Evolutionary conservation across 768 basidiomycete species (phyloP).

Genomic region (Termitomyces sp.): DNA sequence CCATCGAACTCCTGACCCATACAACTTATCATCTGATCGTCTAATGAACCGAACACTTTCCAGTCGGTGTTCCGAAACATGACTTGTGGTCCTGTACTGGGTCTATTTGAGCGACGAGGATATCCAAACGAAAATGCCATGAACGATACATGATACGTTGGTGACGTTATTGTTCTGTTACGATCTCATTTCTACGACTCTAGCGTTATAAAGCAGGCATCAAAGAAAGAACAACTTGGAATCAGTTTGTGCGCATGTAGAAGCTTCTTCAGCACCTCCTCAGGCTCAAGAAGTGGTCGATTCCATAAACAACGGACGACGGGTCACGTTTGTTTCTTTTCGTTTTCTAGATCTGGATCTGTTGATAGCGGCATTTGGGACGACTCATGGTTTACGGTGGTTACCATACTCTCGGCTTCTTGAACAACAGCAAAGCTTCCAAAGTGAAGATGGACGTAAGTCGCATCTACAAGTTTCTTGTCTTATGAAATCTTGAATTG

Average conservation of each 20-base stretch:
- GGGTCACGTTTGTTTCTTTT: neutral
- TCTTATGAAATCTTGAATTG: neutral
- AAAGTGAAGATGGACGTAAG: constrained; percentile 1
- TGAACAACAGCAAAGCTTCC: neutral
- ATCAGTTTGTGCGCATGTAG: neutral
- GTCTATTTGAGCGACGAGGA: neutral
- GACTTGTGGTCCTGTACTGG: neutral
- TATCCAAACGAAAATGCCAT: neutral
- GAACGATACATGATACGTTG: neutral
- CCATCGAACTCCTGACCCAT: too few relatives aligned
- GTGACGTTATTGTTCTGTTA: neutral
- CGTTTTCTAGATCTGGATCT: neutral
- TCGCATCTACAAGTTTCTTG: neutral
- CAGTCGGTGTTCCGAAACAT: neutral
- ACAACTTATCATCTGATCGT: neutral
- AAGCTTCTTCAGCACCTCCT: neutral
- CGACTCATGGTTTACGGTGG: neutral
- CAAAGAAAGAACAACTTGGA: neutral
- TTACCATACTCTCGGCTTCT: neutral
- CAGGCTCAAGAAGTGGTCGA: neutral
- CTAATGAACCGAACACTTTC: too few relatives aligned
- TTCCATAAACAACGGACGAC: neutral
- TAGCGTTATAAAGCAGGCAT: neutral
- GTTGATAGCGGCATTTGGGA: too few relatives aligned
- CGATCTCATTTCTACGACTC: neutral